Conservation (phyloP, 2,329 filamentous ascomycete species). For the Zalaria sp. region DNA sequence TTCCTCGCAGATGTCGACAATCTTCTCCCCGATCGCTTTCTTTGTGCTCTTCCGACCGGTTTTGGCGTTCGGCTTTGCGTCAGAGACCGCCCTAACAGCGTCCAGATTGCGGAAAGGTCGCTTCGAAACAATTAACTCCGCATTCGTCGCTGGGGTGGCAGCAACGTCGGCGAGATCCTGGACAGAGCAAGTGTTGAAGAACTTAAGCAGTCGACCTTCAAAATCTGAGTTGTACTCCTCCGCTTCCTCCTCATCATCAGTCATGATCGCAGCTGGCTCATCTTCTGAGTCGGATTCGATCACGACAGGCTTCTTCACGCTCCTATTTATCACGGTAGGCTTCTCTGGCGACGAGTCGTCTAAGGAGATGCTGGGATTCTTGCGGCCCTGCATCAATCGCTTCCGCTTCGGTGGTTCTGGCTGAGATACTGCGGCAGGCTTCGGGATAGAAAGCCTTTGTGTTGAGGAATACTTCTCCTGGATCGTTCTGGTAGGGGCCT, state of each 20-base stretch:
- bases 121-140: conserved; percentile 54
- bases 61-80: conserved; percentile 33
- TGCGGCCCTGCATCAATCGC: conserved; percentile 37
- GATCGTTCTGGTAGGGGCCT: conserved; percentile 40
- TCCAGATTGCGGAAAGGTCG: conserved; percentile 59
- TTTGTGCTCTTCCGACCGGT: conserved; percentile 36
- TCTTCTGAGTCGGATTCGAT: conserved; percentile 18
- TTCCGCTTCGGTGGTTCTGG: conserved; percentile 14
- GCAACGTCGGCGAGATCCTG: conserved; percentile 73
- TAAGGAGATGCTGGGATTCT: conserved; percentile 15
- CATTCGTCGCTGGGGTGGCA: conserved; percentile 54
- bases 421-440: conserved; percentile 6
- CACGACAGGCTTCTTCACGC: conserved; percentile 12
- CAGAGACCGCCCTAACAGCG: conserved; percentile 51
- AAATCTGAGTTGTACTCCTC: conserved; percentile 18
- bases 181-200: conserved; percentile 66
- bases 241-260: conserved; percentile 20
- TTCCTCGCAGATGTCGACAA: conserved; percentile 52
- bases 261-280: background rate
- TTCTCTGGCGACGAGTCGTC: conserved; percentile 6
- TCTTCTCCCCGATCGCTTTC: conserved; percentile 46
- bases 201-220: conserved; percentile 51
- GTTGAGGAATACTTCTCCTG: conserved; percentile 22
- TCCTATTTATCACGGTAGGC: conserved; percentile 5
- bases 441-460: conserved; percentile 4